These are phyloP conservation scores for Amauroascus verrucosus DNA, from an alignment of 2,329 filamentous ascomycete genomes.

Conservation along the genomic window DNA sequence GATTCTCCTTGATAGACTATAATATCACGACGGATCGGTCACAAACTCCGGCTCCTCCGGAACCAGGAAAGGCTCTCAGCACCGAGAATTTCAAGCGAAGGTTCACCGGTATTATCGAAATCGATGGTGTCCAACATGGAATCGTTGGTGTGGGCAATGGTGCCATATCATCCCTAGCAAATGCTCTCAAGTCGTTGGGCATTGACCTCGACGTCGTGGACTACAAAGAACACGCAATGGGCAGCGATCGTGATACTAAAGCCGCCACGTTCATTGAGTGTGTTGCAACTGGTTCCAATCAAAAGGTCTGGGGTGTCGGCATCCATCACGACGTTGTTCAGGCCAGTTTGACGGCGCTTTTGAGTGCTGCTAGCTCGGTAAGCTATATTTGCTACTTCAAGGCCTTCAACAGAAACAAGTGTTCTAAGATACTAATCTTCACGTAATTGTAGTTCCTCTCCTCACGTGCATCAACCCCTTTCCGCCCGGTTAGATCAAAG, in stretches of 20 bases:
- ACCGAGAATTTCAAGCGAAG: conserved; percentile 68
- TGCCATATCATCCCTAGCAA: conserved; percentile 77
- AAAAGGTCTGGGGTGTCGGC: conserved; percentile 80
- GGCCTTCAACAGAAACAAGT: background rate
- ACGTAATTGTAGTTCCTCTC: conserved; percentile 54
- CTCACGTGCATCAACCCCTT: conserved; percentile 56
- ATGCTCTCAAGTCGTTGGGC: conserved; percentile 66
- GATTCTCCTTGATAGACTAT: conserved; percentile 84
- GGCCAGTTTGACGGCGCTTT: conserved; percentile 72
- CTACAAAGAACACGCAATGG: conserved; percentile 94
- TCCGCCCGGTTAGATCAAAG: conserved; percentile 48
- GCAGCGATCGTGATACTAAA: conserved; percentile 68
- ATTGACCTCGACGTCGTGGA: conserved; percentile 84
- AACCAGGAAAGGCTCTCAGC: conserved; percentile 60
- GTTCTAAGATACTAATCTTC: background rate
- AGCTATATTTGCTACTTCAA: conserved; percentile 35
- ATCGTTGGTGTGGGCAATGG: conserved; percentile 78
- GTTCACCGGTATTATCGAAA: conserved; percentile 74
- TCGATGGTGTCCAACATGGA: conserved; percentile 69
- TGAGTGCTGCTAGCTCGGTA: conserved; percentile 78
- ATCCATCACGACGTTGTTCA: conserved; percentile 90
- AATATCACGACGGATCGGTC: conserved; percentile 78
- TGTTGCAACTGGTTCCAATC: conserved; percentile 53
- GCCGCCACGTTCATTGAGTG: conserved; percentile 95
- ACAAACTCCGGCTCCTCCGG: conserved; percentile 57